Evolutionary conservation across 768 basidiomycete species (phyloP).

Genomic region (Trametes cinnabarina): DNA sequence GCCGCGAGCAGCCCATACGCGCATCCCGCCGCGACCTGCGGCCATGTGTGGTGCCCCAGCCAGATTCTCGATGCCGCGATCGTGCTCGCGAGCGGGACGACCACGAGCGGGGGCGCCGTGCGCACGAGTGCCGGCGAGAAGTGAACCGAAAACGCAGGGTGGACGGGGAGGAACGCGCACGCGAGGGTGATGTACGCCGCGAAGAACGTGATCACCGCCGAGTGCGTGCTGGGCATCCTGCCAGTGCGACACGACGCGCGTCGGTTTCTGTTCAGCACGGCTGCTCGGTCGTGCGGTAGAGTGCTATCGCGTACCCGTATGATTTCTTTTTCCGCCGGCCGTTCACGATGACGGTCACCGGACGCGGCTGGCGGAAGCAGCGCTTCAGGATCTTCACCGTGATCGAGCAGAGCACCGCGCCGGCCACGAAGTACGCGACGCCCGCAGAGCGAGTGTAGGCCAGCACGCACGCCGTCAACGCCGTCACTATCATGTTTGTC

Average conservation of each 20-base stretch:
- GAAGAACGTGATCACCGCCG: slow-evolving; percentile 64
- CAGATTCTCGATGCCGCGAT: slow-evolving; percentile 66
- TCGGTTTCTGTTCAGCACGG: no score
- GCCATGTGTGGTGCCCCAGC: slow-evolving; percentile 76
- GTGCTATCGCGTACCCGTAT: slow-evolving; percentile 79
- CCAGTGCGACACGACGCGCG: neutral
- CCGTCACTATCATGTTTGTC: slow-evolving; percentile 60
- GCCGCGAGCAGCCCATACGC: slow-evolving; percentile 55
- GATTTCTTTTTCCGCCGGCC: slow-evolving; percentile 43
- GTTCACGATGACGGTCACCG: slow-evolving; percentile 33
- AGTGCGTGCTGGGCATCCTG: slow-evolving; percentile 86
- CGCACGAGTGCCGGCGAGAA: slow-evolving; percentile 35
- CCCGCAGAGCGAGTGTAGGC: slow-evolving; percentile 64
- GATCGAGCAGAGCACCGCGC: slow-evolving; percentile 53
- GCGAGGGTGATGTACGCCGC: slow-evolving; percentile 60
- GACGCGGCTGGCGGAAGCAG: slow-evolving; percentile 64
- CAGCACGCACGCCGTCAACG: slow-evolving; percentile 46
- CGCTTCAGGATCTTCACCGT: slow-evolving; percentile 63
- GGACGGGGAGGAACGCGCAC: slow-evolving; percentile 55
- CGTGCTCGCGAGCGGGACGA: slow-evolving; percentile 52
- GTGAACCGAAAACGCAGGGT: slow-evolving; percentile 53
- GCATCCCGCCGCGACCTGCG: slow-evolving; percentile 62
- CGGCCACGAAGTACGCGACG: slow-evolving; percentile 56
- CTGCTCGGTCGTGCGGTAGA: no score
- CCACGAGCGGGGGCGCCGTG: slow-evolving; percentile 43